phyloP scores from a whole-genome alignment of 176 grass and related monocot species.

The Pontederia crassipes region DNA sequence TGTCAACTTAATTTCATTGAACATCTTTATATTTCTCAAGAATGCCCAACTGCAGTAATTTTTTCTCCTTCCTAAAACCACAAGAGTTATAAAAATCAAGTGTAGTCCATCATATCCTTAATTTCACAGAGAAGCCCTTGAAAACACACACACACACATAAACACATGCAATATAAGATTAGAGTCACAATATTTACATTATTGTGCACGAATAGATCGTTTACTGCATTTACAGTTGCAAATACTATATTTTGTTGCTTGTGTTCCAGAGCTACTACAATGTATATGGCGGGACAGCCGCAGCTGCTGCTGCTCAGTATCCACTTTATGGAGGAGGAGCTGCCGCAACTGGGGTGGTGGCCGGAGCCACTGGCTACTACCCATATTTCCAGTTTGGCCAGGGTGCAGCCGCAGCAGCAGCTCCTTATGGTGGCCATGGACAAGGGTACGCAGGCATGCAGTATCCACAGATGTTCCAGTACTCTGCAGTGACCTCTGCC shows the following conservation, averaged over 20 bases:
- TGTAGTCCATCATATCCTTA: too few relatives aligned
- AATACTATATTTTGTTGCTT: not conserved
- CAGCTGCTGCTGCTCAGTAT: conserved; percentile 1
- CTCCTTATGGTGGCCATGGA: not conserved
- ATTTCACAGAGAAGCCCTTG: too few relatives aligned
- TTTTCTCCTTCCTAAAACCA: too few relatives aligned
- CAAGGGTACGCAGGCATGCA: conserved; percentile 1
- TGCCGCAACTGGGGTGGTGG: conserved; percentile 2
- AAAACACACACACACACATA: too few relatives aligned
- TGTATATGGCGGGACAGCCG: not conserved
- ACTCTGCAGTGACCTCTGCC: conserved; percentile 1
- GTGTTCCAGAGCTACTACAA: conserved; percentile 17
- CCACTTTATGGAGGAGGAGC: conserved; percentile 8
- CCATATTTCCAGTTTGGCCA: conserved; percentile 10
- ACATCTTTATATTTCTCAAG: too few relatives aligned
- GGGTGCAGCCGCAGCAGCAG: not conserved
- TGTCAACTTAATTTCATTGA: too few relatives aligned
- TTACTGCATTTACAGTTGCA: too few relatives aligned
- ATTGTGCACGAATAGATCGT: too few relatives aligned
- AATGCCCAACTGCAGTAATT: too few relatives aligned
- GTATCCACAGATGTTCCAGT: conserved; percentile 6
- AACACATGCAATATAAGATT: too few relatives aligned
- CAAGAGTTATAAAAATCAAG: too few relatives aligned
- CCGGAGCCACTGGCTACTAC: conserved; percentile 2
- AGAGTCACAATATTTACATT: too few relatives aligned